phyloP scores from a whole-genome alignment of 768 basidiomycete species.

The Suillus lakei region DNA sequence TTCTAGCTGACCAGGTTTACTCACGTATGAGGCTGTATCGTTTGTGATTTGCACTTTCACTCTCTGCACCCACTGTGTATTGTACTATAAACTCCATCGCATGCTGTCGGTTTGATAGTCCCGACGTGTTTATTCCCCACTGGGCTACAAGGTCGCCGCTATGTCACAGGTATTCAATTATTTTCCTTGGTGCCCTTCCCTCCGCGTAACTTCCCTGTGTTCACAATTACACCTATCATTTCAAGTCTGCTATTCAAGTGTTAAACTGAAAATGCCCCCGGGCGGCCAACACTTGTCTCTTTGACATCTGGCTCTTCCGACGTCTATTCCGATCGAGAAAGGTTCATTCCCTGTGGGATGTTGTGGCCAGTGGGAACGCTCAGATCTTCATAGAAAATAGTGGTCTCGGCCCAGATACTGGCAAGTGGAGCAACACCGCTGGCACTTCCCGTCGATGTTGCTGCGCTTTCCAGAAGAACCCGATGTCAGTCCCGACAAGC shows the following conservation, averaged over 20 bases:
- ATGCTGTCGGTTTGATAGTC: background rate
- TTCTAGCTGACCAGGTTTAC: background rate
- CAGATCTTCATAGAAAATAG: too few relatives aligned
- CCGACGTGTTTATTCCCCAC: background rate
- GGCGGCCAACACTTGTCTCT: too few relatives aligned
- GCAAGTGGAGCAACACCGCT: background rate
- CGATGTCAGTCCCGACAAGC: background rate
- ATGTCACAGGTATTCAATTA: background rate
- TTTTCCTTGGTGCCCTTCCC: background rate
- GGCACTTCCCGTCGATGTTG: background rate
- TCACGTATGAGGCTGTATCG: background rate
- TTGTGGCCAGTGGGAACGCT: too few relatives aligned
- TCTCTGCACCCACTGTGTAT: background rate
- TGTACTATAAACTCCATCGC: background rate
- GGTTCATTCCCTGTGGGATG: too few relatives aligned
- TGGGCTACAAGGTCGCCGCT: background rate
- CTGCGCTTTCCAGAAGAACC: background rate
- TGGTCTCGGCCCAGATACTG: too few relatives aligned
- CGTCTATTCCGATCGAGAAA: too few relatives aligned
- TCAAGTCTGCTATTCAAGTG: background rate
- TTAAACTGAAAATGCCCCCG: too few relatives aligned
- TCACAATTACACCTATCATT: background rate
- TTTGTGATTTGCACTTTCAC: background rate
- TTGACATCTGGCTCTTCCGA: too few relatives aligned
- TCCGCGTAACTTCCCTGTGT: background rate